phyloP scores from a whole-genome alignment of 257 asterid species.

The Pogostemon cablin region DNA sequence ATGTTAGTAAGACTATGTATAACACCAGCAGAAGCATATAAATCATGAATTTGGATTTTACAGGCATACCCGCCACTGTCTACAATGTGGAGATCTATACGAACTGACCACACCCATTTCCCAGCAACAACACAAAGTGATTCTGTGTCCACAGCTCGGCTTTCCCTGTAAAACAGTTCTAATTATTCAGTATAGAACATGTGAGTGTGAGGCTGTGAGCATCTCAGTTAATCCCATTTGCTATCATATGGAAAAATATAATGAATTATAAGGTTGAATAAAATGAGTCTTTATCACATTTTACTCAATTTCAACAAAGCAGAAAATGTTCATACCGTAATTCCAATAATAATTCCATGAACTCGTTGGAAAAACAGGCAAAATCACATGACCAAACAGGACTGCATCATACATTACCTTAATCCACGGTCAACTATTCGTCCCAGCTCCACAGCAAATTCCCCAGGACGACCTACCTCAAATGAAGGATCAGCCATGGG shows the following conservation, averaged over 20 bases:
- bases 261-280: background rate
- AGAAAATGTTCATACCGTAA: background rate
- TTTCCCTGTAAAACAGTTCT: constrained; percentile 66
- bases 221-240: constrained; percentile 13
- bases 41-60: constrained; percentile 15
- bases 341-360: background rate
- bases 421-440: constrained; percentile 95
- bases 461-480: constrained; percentile 93
- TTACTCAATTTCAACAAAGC: constrained; percentile 24
- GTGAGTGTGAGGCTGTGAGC: background rate
- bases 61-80: constrained; percentile 90
- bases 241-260: constrained; percentile 16
- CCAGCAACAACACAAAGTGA: constrained; percentile 94
- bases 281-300: background rate
- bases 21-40: constrained; percentile 14
- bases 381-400: background rate
- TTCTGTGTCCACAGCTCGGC: constrained; percentile 96
- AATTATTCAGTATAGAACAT: constrained; percentile 26
- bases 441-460: constrained; percentile 90
- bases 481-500: constrained; percentile 99
- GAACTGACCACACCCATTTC: constrained; percentile 95
- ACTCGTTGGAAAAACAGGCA: constrained; percentile 2
- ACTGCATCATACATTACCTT: constrained; percentile 49
- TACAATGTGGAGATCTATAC: constrained; percentile 83
- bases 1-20: constrained; percentile 13